A percentile compares a stretch with the other conserved stretches of the same genome.
Conservation (phyloP, 164 flowering plant species). For the Aristolochia contorta region DNA sequence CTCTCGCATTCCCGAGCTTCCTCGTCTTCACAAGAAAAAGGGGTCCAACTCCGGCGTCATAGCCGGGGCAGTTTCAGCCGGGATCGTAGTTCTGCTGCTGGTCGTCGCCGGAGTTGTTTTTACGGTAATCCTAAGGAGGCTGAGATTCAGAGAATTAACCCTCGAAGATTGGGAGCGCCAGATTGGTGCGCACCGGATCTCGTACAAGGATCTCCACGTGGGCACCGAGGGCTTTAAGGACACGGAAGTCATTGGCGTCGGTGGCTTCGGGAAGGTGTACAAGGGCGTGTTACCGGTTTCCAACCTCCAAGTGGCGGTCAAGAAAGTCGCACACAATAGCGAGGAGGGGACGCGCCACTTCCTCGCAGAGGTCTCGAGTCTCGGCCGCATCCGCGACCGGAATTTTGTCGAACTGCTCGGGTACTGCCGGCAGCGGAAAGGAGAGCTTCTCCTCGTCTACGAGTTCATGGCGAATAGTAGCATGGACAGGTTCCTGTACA, state of each 20-base stretch:
- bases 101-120: background rate
- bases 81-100: background rate
- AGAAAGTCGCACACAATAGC: conserved; percentile 1
- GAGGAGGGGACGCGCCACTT: conserved; percentile 4
- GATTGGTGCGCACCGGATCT: conserved; percentile 38
- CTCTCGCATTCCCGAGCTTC: conserved; percentile 25
- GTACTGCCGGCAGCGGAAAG: conserved; percentile 7
- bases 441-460: conserved; percentile 11
- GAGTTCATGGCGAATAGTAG: conserved; percentile 14
- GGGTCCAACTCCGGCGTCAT: background rate
- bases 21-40: background rate
- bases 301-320: conserved; percentile 2
- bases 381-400: conserved; percentile 6
- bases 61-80: conserved; percentile 1
- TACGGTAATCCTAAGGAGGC: background rate
- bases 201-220: conserved; percentile 17
- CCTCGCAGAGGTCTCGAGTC: conserved; percentile 6
- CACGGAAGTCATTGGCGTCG: conserved; percentile 23
- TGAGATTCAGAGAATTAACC: conserved; percentile 6
- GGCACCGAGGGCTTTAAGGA: conserved; percentile 35
- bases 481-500: conserved; percentile 10
- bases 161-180: conserved; percentile 43
- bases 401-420: conserved; percentile 12
- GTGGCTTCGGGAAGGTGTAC: conserved; percentile 38
- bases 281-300: conserved; percentile 21